phyloP scores from a whole-genome alignment of 441 rosid genomes.

The Mallotus japonicus region DNA sequence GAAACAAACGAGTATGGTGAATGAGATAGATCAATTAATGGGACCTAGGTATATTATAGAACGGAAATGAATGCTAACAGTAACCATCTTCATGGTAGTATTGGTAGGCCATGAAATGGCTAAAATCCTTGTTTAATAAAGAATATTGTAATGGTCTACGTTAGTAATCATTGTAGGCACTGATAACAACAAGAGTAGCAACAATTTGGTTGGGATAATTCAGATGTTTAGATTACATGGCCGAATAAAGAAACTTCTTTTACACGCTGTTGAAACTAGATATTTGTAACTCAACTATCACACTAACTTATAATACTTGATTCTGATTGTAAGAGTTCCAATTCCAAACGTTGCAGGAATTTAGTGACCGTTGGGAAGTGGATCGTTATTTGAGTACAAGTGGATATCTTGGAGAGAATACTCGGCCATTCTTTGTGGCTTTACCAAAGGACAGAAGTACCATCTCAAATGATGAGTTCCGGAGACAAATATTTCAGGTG shows the following conservation, averaged over 20 bases:
- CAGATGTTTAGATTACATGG: neutral
- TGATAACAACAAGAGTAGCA: no score
- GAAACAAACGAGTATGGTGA: neutral
- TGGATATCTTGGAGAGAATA: conserved; percentile 90
- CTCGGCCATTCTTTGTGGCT: conserved; percentile 82
- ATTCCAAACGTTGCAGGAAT: conserved; percentile 50
- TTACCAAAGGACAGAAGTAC: conserved; percentile 81
- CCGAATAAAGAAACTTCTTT: neutral
- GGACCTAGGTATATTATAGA: neutral
- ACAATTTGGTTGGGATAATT: neutral
- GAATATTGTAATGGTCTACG: neutral
- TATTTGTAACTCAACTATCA: neutral
- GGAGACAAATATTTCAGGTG: conserved; percentile 78
- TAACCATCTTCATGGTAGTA: neutral
- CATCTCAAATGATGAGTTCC: conserved; percentile 84
- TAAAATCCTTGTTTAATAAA: neutral
- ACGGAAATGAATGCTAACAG: neutral
- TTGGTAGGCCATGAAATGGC: conserved; percentile 2
- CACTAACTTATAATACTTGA: neutral
- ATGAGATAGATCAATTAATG: neutral
- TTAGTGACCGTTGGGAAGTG: conserved; percentile 81
- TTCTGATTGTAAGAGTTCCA: conserved; percentile 17
- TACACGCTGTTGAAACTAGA: neutral
- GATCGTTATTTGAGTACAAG: conserved; percentile 88
- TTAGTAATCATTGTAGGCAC: no score